Evolutionary conservation across 2,329 filamentous ascomycete genomes (phyloP).

Genomic region (Cadophora luteo-olivacea): DNA sequence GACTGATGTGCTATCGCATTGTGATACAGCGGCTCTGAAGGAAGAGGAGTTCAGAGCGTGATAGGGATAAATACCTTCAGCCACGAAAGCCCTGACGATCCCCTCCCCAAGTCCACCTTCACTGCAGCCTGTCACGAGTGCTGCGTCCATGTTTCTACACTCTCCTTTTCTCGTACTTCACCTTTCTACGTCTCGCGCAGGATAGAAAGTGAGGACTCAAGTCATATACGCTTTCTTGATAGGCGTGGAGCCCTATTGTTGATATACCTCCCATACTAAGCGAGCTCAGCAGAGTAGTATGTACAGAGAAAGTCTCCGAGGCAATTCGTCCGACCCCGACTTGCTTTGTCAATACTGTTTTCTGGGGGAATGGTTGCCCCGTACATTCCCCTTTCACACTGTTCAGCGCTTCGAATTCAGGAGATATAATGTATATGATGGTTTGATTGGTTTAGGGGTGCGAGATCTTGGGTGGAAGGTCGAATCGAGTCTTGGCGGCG

Average conservation of each 20-base stretch:
- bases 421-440: not conserved
- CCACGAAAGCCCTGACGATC: not conserved
- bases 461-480: not conserved
- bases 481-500: not conserved
- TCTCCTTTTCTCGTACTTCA: not conserved
- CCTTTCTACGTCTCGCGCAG: not conserved
- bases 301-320: too few relatives aligned
- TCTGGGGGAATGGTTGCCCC: not conserved
- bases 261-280: not conserved
- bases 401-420: too few relatives aligned
- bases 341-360: not conserved
- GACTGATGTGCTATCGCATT: too few relatives aligned
- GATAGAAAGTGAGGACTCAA: too few relatives aligned
- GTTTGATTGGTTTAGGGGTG: not conserved
- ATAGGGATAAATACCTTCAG: not conserved
- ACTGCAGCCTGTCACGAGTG: constrained; percentile 1
- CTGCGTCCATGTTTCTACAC: not conserved
- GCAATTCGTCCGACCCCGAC: not conserved
- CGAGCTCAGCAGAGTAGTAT: not conserved
- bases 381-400: not conserved
- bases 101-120: constrained; percentile 2
- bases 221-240: too few relatives aligned
- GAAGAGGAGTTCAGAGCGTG: too few relatives aligned
- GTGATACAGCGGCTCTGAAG: too few relatives aligned
- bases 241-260: not conserved